These are phyloP conservation scores for Nicotiana tabacum DNA, from an alignment of 257 asterid species.

Conservation along the genomic window DNA sequence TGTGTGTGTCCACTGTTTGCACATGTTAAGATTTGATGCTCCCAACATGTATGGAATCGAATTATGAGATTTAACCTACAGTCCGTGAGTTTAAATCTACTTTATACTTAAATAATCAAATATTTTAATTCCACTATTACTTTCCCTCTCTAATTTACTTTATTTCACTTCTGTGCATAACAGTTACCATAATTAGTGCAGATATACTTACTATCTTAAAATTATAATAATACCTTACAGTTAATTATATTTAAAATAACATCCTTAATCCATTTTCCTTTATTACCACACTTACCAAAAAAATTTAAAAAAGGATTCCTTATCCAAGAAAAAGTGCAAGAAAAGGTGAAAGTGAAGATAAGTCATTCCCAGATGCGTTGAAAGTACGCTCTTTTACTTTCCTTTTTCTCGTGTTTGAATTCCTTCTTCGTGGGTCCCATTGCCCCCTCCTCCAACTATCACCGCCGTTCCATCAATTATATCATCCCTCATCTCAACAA, in stretches of 20 bases:
- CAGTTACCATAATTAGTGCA: too few relatives aligned
- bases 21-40: not conserved
- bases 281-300: not conserved
- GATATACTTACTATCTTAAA: too few relatives aligned
- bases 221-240: too few relatives aligned
- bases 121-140: too few relatives aligned
- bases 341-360: not conserved
- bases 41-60: not conserved
- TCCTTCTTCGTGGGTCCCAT: not conserved
- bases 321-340: not conserved
- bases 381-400: not conserved
- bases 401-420: not conserved
- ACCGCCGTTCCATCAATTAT: not conserved
- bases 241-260: too few relatives aligned
- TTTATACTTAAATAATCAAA: too few relatives aligned
- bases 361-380: not conserved
- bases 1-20: not conserved
- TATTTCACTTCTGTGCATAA: too few relatives aligned
- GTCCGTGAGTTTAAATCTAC: not conserved
- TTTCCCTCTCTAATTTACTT: too few relatives aligned
- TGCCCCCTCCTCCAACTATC: not conserved
- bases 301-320: not conserved
- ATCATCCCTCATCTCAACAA: too few relatives aligned
- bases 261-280: too few relatives aligned
- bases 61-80: too few relatives aligned